Conservation (phyloP, 2,329 filamentous ascomycete species). For the Aspergillus sp. region DNA sequence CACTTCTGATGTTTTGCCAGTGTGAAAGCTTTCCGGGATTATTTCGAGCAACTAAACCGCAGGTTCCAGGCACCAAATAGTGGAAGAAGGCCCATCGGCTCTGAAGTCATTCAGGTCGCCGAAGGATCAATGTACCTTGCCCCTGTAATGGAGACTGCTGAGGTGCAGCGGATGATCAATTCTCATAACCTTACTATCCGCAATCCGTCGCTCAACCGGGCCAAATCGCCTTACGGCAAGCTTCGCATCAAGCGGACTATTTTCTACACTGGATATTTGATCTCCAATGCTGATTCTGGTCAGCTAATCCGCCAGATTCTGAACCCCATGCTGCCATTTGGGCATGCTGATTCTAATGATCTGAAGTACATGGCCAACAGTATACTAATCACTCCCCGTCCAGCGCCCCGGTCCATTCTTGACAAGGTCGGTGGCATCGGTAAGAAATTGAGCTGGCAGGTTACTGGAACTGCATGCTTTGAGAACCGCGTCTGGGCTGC, state of each 20-base stretch:
- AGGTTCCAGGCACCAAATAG: slow-evolving; percentile 50
- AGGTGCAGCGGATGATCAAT: slow-evolving; percentile 88
- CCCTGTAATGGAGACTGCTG: slow-evolving; percentile 75
- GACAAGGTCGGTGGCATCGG: slow-evolving; percentile 86
- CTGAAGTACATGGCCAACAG: slow-evolving; percentile 83
- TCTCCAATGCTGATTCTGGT: slow-evolving; percentile 70
- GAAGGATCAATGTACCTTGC: slow-evolving; percentile 74
- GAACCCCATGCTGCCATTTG: slow-evolving; percentile 61
- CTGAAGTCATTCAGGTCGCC: slow-evolving; percentile 83
- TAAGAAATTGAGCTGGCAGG: slow-evolving; percentile 78
- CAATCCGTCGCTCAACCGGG: slow-evolving; percentile 34
- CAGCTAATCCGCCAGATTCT: slow-evolving; percentile 65
- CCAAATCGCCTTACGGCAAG: slow-evolving; percentile 47
- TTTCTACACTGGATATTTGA: slow-evolving; percentile 90
- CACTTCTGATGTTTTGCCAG: slow-evolving; percentile 35
- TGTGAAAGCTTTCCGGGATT: slow-evolving; percentile 81
- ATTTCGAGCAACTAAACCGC: slow-evolving; percentile 76
- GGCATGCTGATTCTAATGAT: slow-evolving; percentile 64
- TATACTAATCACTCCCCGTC: slow-evolving; percentile 82
- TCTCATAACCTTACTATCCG: slow-evolving; percentile 65
- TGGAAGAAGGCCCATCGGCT: slow-evolving; percentile 65
- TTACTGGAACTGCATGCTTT: slow-evolving; percentile 56
- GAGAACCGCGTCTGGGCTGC: slow-evolving; percentile 71
- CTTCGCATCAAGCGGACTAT: slow-evolving; percentile 82
- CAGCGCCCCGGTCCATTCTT: slow-evolving; percentile 70